Percentiles rank a stretch among this genome's conserved stretches.
Conservation (phyloP, 1,284 basidiomycete species). For the Ganoderma multipileum region DNA sequence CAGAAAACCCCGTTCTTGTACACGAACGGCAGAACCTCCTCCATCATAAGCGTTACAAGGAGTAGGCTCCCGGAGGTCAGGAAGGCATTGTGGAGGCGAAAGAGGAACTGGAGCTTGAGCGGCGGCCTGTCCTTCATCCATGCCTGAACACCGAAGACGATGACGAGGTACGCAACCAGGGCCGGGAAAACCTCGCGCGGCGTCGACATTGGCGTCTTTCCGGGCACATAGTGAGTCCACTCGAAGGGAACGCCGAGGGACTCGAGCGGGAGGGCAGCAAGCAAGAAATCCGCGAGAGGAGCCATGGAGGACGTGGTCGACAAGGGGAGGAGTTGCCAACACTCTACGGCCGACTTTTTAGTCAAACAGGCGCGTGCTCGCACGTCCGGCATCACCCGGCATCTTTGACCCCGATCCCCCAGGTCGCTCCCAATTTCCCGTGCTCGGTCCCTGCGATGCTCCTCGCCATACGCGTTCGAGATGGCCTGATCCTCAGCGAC, state of each 20-base stretch:
- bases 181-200: conserved; percentile 73
- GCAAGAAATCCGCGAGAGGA: conserved; percentile 74
- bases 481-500: background rate
- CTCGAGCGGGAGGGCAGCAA: conserved; percentile 57
- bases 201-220: conserved; percentile 84
- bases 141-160: conserved; percentile 88
- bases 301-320: conserved; percentile 57
- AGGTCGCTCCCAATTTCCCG: background rate
- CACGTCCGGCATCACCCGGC: conserved; percentile 22
- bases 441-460: background rate
- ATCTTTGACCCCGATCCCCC: background rate
- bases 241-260: conserved; percentile 59
- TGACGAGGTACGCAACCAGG: conserved; percentile 83
- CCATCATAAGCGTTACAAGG: conserved; percentile 86
- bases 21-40: conserved; percentile 86
- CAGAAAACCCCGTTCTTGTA: conserved; percentile 76
- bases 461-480: background rate
- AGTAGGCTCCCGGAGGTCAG: conserved; percentile 85
- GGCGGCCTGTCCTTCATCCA: conserved; percentile 84
- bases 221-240: conserved; percentile 73
- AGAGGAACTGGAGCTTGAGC: conserved; percentile 85
- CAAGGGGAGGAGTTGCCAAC: conserved; percentile 30
- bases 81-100: conserved; percentile 93
- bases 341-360: conserved; percentile 35
- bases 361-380: conserved; percentile 31